These are phyloP conservation scores for Hymenoscyphus linearis DNA, from an alignment of 2,329 filamentous ascomycete genomes.

Conservation along the genomic window DNA sequence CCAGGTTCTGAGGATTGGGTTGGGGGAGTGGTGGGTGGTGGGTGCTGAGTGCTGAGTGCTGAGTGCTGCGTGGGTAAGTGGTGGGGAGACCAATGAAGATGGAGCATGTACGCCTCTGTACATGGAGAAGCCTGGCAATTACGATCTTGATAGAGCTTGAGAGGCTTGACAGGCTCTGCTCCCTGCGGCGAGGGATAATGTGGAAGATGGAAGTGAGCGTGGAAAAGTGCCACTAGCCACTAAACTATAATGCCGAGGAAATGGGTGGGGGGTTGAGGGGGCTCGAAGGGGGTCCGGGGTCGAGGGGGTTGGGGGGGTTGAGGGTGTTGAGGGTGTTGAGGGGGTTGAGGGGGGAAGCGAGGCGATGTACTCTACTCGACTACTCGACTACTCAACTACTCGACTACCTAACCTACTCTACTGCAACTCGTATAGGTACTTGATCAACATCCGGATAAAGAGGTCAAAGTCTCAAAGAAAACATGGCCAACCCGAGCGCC, in stretches of 20 bases:
- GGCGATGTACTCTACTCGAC: constrained; percentile 17
- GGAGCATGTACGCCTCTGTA: constrained; percentile 13
- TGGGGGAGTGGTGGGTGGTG: no score
- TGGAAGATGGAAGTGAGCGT: not conserved
- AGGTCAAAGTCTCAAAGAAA: constrained; percentile 29
- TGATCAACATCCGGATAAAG: constrained; percentile 14
- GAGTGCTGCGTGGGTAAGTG: no score
- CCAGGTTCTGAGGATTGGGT: no score
- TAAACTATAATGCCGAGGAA: no score
- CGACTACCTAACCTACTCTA: no score
- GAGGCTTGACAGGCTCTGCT: constrained; percentile 4
- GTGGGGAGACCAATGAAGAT: constrained; percentile 20
- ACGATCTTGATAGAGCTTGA: constrained; percentile 15
- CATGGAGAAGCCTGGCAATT: constrained; percentile 18
- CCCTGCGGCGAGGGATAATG: constrained; percentile 11
- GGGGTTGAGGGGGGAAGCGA: no score
- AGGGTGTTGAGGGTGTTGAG: no score
- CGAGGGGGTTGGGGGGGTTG: no score
- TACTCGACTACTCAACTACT: no score
- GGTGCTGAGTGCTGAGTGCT: no score
- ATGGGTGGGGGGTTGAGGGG: no score
- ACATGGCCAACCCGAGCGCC: not conserved
- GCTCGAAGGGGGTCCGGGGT: no score
- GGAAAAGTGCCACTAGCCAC: not conserved
- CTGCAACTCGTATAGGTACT: constrained; percentile 3